Evolutionary conservation across 176 grass and related monocot genomes (phyloP).

Genomic region (Cenchrus purpureus): DNA sequence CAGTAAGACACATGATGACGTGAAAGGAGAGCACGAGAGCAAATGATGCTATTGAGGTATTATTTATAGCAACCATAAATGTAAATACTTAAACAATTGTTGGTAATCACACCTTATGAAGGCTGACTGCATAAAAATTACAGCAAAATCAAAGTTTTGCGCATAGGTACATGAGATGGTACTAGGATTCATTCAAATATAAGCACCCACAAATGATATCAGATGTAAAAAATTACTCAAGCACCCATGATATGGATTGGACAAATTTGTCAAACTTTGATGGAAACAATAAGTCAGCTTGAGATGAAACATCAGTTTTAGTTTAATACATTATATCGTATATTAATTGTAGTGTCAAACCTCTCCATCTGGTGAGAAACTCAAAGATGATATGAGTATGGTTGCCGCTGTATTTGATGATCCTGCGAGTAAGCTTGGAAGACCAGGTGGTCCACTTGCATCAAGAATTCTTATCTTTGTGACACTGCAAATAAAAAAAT

Average conservation of each 20-base stretch:
- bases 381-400: constrained; percentile 81
- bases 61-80: not conserved
- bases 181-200: not conserved
- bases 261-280: not conserved
- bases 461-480: constrained; percentile 97
- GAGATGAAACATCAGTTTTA: not conserved
- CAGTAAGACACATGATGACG: not conserved
- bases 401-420: constrained; percentile 57
- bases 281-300: constrained; percentile 17
- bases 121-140: not conserved
- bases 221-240: not conserved
- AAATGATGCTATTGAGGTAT: not conserved
- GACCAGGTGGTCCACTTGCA: constrained; percentile 92
- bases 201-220: too few relatives aligned
- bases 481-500: constrained; percentile 56
- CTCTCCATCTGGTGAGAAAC: constrained; percentile 93
- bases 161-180: not conserved
- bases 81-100: not conserved
- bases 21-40: constrained; percentile 20
- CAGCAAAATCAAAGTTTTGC: not conserved
- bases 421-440: constrained; percentile 78
- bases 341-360: constrained; percentile 48
- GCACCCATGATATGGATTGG: not conserved
- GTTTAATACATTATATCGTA: constrained; percentile 17
- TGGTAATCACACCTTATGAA: not conserved